A percentile compares a stretch with the other conserved stretches of the same genome.
These are phyloP conservation scores for Colletotrichum magnum DNA, from an alignment of 2,329 filamentous ascomycete genomes.

Conservation along the genomic window DNA sequence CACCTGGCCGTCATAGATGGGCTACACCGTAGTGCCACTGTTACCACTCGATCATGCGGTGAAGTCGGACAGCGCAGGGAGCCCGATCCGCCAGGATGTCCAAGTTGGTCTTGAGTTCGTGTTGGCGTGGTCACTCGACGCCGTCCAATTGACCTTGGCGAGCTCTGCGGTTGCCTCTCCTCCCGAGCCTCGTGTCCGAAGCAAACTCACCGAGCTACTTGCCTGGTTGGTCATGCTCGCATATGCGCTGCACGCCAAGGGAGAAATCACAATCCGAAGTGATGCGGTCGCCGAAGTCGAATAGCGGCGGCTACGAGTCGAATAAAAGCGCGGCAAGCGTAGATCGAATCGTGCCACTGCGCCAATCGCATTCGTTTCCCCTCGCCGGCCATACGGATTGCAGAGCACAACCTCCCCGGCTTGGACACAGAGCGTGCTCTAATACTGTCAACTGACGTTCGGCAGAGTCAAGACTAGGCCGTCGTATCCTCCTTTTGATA, in stretches of 20 bases:
- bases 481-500: not conserved
- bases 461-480: not conserved
- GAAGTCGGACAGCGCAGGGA: not conserved
- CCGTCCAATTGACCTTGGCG: not conserved
- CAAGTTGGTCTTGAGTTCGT: not conserved
- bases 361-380: not conserved
- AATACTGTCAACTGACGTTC: not conserved
- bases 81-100: too few relatives aligned
- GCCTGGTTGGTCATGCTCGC: not conserved
- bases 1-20: not conserved
- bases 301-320: slow-evolving; percentile 9
- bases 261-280: not conserved
- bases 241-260: not conserved
- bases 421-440: not conserved
- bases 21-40: not conserved
- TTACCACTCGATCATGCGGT: not conserved
- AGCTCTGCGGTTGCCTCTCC: not conserved
- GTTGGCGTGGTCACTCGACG: not conserved
- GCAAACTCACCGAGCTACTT: not conserved
- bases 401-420: not conserved
- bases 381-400: not conserved
- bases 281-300: not conserved
- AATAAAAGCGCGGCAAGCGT: not conserved
- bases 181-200: not conserved
- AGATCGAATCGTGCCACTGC: not conserved